These are phyloP conservation scores for Sporothrix dimorphospora DNA, from an alignment of 2,329 filamentous ascomycete genomes.

Conservation along the genomic window DNA sequence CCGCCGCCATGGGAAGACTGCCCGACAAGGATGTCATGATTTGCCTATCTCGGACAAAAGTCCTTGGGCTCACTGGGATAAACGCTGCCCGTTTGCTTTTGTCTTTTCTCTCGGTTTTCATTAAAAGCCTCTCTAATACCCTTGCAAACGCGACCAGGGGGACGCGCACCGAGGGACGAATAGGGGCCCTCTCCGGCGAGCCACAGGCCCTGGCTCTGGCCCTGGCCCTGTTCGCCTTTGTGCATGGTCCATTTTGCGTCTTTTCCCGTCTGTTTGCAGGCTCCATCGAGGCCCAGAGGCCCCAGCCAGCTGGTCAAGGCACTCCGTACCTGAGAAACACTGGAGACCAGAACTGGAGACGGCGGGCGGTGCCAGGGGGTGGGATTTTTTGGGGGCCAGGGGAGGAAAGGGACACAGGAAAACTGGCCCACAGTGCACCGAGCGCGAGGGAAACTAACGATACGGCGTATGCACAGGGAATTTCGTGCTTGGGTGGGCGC, in stretches of 20 bases:
- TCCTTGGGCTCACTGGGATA: neutral
- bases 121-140: neutral
- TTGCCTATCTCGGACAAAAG: neutral
- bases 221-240: no score
- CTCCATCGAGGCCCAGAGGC: neutral
- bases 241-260: neutral
- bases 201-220: conserved; percentile 7
- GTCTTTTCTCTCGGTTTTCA: neutral
- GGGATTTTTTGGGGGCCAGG: neutral
- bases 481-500: neutral
- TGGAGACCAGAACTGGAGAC: conserved; percentile 1
- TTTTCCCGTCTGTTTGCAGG: neutral
- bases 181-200: conserved; percentile 12
- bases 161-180: neutral
- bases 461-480: neutral
- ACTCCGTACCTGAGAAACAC: neutral
- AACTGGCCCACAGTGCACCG: neutral
- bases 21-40: neutral
- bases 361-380: conserved; percentile 18
- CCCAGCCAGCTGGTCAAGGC: neutral
- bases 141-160: neutral
- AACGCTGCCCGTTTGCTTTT: neutral
- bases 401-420: neutral
- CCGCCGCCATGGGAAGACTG: no score
- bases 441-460: neutral